Evolutionary conservation across 164 flowering plant genomes (phyloP).

Genomic region (Kingdonia uniflora): DNA sequence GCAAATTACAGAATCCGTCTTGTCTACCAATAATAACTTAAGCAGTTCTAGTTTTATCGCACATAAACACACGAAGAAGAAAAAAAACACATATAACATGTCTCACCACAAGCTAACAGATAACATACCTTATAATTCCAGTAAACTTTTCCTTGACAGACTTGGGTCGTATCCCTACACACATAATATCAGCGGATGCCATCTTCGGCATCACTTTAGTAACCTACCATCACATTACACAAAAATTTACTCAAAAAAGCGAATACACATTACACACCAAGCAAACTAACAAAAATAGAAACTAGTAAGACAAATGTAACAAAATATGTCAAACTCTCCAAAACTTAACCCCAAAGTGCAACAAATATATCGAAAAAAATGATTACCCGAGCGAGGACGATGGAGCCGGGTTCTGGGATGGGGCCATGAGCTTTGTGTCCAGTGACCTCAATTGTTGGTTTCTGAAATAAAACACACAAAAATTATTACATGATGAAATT

Average conservation of each 20-base stretch:
- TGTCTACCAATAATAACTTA: too few species aligned
- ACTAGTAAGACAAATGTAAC: background rate
- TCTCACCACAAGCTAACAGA: background rate
- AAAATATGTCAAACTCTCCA: background rate
- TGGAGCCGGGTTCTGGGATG: slow-evolving; percentile 72
- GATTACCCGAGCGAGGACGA: slow-evolving; percentile 67
- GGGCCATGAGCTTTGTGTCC: slow-evolving; percentile 86
- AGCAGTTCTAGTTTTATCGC: too few species aligned
- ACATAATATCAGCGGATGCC: slow-evolving; percentile 87
- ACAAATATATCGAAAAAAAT: background rate
- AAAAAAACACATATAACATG: too few species aligned
- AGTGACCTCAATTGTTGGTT: slow-evolving; percentile 65
- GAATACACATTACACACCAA: too few species aligned
- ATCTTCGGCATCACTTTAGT: slow-evolving; percentile 79
- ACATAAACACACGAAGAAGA: too few species aligned
- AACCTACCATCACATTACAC: slow-evolving; percentile 31
- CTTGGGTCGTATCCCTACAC: slow-evolving; percentile 55
- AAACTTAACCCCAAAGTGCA: too few species aligned
- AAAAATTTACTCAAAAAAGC: too few species aligned
- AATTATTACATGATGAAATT: background rate
- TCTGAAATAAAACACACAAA: slow-evolving; percentile 23
- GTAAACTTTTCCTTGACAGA: slow-evolving; percentile 77
- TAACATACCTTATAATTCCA: slow-evolving; percentile 64
- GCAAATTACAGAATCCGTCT: too few species aligned
- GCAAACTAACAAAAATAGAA: too few species aligned